phyloP scores from a whole-genome alignment of 1,284 basidiomycete species.

The Ceratobasidium sp. region DNA sequence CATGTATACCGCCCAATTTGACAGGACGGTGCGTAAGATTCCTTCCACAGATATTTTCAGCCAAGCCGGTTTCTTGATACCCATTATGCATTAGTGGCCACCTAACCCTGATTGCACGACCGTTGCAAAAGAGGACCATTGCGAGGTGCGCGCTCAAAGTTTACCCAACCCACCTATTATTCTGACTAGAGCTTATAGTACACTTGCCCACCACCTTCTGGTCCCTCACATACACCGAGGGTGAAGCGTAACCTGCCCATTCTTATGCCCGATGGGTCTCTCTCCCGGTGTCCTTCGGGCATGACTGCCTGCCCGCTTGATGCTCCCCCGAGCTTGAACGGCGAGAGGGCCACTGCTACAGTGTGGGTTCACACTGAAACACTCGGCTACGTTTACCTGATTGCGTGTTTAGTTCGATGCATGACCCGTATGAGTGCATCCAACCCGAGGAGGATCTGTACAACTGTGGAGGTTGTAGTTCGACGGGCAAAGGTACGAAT shows the following conservation, averaged over 20 bases:
- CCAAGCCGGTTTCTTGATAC: too few species aligned
- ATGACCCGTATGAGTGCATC: conserved; percentile 41
- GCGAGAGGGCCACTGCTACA: conserved; percentile 20
- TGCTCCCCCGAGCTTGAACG: conserved; percentile 20
- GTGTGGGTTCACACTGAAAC: neutral
- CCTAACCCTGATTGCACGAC: too few species aligned
- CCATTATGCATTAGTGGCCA: too few species aligned
- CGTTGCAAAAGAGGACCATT: neutral
- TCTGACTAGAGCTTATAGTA: neutral
- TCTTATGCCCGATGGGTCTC: conserved; percentile 10
- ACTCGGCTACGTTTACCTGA: neutral
- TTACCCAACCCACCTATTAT: neutral
- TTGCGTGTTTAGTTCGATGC: neutral
- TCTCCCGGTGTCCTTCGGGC: conserved; percentile 18
- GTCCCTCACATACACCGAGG: conserved; percentile 18
- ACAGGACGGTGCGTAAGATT: too few species aligned
- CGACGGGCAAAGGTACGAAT: conserved; percentile 8
- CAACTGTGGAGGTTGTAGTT: too few species aligned
- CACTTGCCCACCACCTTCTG: conserved; percentile 4
- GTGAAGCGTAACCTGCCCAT: conserved; percentile 28
- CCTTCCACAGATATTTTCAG: too few species aligned
- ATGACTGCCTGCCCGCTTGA: conserved; percentile 41
- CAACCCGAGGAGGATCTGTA: too few species aligned
- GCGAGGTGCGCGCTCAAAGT: neutral
- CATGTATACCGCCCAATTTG: too few species aligned